These are phyloP conservation scores for Tilletia setariae DNA, from an alignment of 1,284 basidiomycete species.

Conservation along the genomic window DNA sequence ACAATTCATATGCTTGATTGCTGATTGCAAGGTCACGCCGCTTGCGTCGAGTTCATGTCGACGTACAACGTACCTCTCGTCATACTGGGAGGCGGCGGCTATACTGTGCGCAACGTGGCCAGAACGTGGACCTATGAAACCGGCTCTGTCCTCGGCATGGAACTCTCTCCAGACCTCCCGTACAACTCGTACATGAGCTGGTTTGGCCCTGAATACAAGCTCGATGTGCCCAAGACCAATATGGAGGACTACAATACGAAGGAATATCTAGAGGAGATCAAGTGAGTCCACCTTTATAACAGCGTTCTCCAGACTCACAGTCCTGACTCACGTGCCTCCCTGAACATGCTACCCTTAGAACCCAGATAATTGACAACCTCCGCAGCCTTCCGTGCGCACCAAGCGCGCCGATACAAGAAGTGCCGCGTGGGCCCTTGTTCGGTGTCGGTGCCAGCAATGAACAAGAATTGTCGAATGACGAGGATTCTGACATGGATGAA, in stretches of 20 bases:
- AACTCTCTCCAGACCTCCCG: slow-evolving; percentile 74
- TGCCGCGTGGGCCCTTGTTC: slow-evolving; percentile 65
- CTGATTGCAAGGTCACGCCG: slow-evolving; percentile 79
- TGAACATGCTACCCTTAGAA: too few relatives aligned
- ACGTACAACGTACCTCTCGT: slow-evolving; percentile 82
- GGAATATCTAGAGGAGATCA: slow-evolving; percentile 77
- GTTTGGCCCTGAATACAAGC: slow-evolving; percentile 90
- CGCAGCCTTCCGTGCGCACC: slow-evolving; percentile 76
- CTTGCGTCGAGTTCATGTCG: slow-evolving; percentile 82
- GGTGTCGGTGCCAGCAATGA: slow-evolving; percentile 56
- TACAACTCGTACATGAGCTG: slow-evolving; percentile 98
- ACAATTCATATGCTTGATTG: neutral
- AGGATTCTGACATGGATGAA: slow-evolving; percentile 55
- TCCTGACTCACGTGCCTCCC: too few relatives aligned
- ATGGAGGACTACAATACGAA: slow-evolving; percentile 89
- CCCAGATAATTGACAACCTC: slow-evolving; percentile 73
- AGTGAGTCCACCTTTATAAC: slow-evolving; percentile 56
- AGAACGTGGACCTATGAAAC: slow-evolving; percentile 96
- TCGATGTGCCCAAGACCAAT: slow-evolving; percentile 86
- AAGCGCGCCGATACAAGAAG: slow-evolving; percentile 79
- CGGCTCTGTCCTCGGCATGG: slow-evolving; percentile 81
- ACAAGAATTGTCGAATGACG: slow-evolving; percentile 46
- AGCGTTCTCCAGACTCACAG: slow-evolving; percentile 3
- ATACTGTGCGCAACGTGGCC: slow-evolving; percentile 87
- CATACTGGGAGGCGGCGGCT: slow-evolving; percentile 90